phyloP scores from a whole-genome alignment of 2,329 filamentous ascomycete genomes.

The Colletotrichum simmondsii region DNA sequence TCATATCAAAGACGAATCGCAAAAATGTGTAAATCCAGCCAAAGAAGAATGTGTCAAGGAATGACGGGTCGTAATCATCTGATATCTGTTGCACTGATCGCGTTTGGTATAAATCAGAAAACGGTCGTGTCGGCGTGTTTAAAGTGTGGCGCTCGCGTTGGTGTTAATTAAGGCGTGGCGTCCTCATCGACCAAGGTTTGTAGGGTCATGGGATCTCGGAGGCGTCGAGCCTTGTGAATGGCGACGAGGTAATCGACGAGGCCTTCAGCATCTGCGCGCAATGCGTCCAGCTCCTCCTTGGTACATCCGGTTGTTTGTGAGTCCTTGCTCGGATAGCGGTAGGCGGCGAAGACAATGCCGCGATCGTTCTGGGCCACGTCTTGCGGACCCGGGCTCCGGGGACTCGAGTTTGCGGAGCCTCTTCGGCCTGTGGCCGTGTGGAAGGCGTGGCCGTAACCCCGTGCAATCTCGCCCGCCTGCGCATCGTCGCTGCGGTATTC shows the following conservation, averaged over 20 bases:
- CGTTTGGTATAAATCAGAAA: conserved; percentile 19
- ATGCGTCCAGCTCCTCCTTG: conserved; percentile 54
- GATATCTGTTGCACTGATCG: conserved; percentile 2
- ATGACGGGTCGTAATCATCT: conserved; percentile 28
- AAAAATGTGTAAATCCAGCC: conserved; percentile 28
- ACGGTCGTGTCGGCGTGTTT: conserved; percentile 4
- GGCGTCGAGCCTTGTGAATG: conserved; percentile 54
- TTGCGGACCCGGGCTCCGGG: conserved; percentile 16
- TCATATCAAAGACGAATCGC: conserved; percentile 33
- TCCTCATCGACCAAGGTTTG: conserved; percentile 28
- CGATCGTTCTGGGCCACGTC: conserved; percentile 50
- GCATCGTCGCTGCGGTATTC: conserved; percentile 60
- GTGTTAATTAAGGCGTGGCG: neutral
- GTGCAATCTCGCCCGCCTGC: conserved; percentile 56
- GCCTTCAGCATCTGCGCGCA: conserved; percentile 61
- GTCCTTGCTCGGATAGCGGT: conserved; percentile 57
- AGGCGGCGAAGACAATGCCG: conserved; percentile 67
- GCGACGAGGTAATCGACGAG: conserved; percentile 65
- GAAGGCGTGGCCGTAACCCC: conserved; percentile 65
- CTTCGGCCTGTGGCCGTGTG: conserved; percentile 52
- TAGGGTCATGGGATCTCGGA: conserved; percentile 38
- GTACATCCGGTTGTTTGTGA: conserved; percentile 47
- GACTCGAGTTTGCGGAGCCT: neutral
- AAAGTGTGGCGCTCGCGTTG: neutral
- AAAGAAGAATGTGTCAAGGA: conserved; percentile 3